Percentiles rank a stretch among this genome's conserved stretches.
phyloP scores from a whole-genome alignment of 768 basidiomycete genomes.

The Mycena galericulata region DNA sequence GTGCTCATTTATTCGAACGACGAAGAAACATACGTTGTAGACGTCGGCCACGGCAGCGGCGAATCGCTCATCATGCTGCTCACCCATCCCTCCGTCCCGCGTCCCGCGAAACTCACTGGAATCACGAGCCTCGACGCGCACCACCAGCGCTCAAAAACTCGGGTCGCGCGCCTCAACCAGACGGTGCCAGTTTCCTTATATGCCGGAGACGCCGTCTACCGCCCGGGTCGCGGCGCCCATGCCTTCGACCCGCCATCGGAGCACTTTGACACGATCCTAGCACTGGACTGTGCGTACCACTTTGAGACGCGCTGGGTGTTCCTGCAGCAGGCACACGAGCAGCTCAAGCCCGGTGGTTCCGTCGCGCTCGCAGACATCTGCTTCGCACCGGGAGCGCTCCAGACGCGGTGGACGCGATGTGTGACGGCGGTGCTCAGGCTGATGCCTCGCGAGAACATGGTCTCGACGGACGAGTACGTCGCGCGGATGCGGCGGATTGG shows the following conservation, averaged over 20 bases:
- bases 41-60: constrained; percentile 78
- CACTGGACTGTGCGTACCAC: constrained; percentile 79
- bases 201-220: constrained; percentile 65
- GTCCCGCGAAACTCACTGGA: constrained; percentile 62
- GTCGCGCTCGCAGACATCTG: constrained; percentile 75
- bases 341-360: constrained; percentile 61
- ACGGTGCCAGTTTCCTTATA: constrained; percentile 53
- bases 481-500: constrained; percentile 60
- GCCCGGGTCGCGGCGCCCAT: constrained; percentile 44
- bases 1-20: constrained; percentile 1
- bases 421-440: constrained; percentile 49
- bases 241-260: constrained; percentile 56
- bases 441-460: constrained; percentile 64
- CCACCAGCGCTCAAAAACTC: constrained; percentile 56
- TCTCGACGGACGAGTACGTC: constrained; percentile 60
- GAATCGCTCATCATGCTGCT: constrained; percentile 72
- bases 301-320: constrained; percentile 66
- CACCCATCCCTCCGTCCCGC: constrained; percentile 56
- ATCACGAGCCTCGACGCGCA: constrained; percentile 69
- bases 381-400: constrained; percentile 50
- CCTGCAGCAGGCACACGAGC: constrained; percentile 60
- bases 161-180: constrained; percentile 47
- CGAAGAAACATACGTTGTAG: constrained; percentile 45
- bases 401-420: constrained; percentile 40
- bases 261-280: constrained; percentile 63